Conservation (phyloP, 495 filamentous ascomycete species). For the Lasiosphaeriaceae sp. region DNA sequence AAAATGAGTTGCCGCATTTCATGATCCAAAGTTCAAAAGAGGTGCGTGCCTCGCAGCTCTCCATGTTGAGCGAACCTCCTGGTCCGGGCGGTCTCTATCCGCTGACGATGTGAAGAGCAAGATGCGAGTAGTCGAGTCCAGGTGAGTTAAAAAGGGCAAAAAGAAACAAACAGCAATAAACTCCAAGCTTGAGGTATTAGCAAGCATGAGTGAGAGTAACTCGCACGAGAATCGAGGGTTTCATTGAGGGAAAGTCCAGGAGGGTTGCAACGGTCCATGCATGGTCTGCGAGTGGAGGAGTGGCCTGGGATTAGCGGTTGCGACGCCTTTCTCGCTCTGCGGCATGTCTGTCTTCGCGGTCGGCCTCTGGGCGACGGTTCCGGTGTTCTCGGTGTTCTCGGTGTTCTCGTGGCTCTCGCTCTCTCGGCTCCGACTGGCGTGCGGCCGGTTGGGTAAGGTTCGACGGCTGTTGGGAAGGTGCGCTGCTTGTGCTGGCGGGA, state of each 20-base stretch:
- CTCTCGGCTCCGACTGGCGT: constrained; percentile 38
- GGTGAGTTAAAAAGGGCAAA: constrained; percentile 1
- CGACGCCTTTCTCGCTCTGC: constrained; percentile 25
- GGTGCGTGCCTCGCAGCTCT: constrained; percentile 47
- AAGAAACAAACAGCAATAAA: constrained; percentile 10
- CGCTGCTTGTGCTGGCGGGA: constrained; percentile 18
- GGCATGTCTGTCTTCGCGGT: constrained; percentile 27
- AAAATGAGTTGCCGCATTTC: constrained; percentile 11
- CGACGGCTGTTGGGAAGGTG: constrained; percentile 33
- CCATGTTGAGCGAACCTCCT: constrained; percentile 30
- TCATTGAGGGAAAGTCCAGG: constrained; percentile 10
- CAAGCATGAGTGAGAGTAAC: constrained; percentile 18
- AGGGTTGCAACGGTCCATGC: constrained; percentile 2
- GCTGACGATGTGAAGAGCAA: constrained; percentile 24
- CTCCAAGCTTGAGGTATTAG: constrained; percentile 24
- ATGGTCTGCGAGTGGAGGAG: constrained; percentile 5
- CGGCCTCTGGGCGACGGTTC: constrained; percentile 19
- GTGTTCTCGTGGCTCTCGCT: constrained; percentile 19
- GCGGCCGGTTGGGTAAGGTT: constrained; percentile 29
- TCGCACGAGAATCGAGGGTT: constrained; percentile 15
- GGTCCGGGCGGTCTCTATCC: constrained; percentile 34
- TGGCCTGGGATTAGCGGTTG: constrained; percentile 19
- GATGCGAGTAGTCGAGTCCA: constrained; percentile 29
- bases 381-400: constrained; percentile 19
- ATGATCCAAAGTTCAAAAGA: constrained; percentile 21